phyloP scores from a whole-genome alignment of 148 eudicot species.

The Chenopodium formosanum region DNA sequence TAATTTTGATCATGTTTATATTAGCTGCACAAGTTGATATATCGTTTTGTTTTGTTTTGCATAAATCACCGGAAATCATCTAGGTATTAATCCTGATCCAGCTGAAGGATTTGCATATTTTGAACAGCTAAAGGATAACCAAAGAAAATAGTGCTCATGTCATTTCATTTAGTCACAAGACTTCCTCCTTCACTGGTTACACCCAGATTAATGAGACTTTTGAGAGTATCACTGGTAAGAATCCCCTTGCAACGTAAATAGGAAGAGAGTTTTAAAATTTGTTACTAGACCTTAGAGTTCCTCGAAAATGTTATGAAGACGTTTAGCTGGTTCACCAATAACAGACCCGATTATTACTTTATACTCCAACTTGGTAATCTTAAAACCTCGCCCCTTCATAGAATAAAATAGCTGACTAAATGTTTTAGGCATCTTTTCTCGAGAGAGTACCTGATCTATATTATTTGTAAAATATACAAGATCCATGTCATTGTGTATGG shows the following conservation, averaged over 20 bases:
- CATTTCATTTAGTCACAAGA: background rate
- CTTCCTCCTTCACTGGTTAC: background rate
- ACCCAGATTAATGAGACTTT: constrained; percentile 5
- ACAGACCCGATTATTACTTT: no score
- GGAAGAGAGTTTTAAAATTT: background rate
- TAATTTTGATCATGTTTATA: no score
- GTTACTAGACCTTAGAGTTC: background rate
- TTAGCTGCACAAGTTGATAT: no score
- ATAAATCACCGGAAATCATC: no score
- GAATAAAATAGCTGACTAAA: background rate
- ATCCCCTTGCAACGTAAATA: background rate
- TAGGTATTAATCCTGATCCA: background rate
- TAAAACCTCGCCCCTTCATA: background rate
- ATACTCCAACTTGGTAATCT: background rate
- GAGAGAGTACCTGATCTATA: background rate
- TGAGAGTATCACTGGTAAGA: constrained; percentile 20
- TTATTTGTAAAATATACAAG: background rate
- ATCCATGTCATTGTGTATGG: background rate
- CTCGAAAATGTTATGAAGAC: background rate
- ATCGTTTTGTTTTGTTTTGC: no score
- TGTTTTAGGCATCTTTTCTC: background rate
- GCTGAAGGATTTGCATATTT: constrained; percentile 11
- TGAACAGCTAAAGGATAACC: constrained; percentile 5
- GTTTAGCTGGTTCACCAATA: no score
- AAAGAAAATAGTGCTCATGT: constrained; percentile 7